phyloP scores from a whole-genome alignment of 768 basidiomycete genomes.

The Boletales sp. region DNA sequence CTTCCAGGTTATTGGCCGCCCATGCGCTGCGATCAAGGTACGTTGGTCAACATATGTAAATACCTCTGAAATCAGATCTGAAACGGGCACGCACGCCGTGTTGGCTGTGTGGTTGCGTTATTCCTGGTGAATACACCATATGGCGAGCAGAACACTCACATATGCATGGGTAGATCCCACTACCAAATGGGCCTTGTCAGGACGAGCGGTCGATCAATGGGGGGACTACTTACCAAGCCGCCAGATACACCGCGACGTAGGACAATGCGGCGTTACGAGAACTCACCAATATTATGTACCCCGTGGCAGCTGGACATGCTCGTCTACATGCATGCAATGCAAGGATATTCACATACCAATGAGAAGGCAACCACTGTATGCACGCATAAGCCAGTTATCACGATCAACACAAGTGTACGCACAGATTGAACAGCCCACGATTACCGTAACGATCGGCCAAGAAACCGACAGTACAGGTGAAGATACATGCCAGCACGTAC shows the following conservation, averaged over 20 bases:
- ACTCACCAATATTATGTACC: constrained; percentile 66
- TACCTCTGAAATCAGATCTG: not conserved
- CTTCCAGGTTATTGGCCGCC: constrained; percentile 71
- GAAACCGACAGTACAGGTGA: constrained; percentile 64
- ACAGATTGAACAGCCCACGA: constrained; percentile 66
- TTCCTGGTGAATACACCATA: not conserved
- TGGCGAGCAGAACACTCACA: constrained; percentile 39
- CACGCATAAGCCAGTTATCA: not conserved
- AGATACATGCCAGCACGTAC: constrained; percentile 62
- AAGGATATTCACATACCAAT: constrained; percentile 18
- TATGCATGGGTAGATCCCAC: constrained; percentile 74
- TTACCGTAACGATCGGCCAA: constrained; percentile 57
- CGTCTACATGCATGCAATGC: not conserved
- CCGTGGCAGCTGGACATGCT: constrained; percentile 41
- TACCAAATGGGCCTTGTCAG: constrained; percentile 17
- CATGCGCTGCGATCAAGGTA: constrained; percentile 34
- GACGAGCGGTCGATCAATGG: no score
- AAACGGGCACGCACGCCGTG: constrained; percentile 41
- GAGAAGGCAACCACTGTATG: constrained; percentile 21
- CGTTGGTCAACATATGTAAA: no score
- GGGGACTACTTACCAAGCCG: constrained; percentile 49
- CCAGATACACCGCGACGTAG: constrained; percentile 69
- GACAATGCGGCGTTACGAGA: constrained; percentile 63
- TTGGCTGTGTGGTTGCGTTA: constrained; percentile 41
- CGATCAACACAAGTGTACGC: constrained; percentile 14